Percentiles rank a stretch among this genome's conserved stretches.
phyloP scores from a whole-genome alignment of 768 basidiomycete species.

The Termitomyces eurrhizus region DNA sequence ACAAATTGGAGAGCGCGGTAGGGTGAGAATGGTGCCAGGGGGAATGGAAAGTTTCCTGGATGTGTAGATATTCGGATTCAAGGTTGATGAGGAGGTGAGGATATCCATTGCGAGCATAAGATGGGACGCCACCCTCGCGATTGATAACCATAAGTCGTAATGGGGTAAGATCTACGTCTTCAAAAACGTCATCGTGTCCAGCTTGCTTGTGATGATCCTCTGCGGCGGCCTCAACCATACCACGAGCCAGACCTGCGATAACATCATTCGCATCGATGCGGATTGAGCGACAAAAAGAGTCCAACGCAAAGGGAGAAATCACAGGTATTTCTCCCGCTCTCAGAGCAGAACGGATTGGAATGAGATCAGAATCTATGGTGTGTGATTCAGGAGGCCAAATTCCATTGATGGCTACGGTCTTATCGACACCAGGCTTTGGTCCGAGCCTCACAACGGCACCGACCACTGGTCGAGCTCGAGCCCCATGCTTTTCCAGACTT shows the following conservation, averaged over 20 bases:
- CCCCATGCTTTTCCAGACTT: slow-evolving; percentile 81
- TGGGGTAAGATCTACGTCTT: slow-evolving; percentile 81
- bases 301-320: slow-evolving; percentile 87
- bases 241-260: slow-evolving; percentile 79
- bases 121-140: slow-evolving; percentile 93
- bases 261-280: slow-evolving; percentile 87
- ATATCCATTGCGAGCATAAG: slow-evolving; percentile 90
- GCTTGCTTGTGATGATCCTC: slow-evolving; percentile 23
- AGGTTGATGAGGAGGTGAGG: slow-evolving; percentile 97
- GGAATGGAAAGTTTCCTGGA: slow-evolving; percentile 77
- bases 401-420: slow-evolving; percentile 24
- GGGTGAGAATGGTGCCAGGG: slow-evolving; percentile 78
- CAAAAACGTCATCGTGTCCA: slow-evolving; percentile 37
- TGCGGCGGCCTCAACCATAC: slow-evolving; percentile 65
- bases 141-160: slow-evolving; percentile 97
- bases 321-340: slow-evolving; percentile 95
- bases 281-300: slow-evolving; percentile 83
- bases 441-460: slow-evolving; percentile 84
- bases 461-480: slow-evolving; percentile 82
- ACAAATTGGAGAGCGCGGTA: slow-evolving; percentile 81
- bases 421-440: slow-evolving; percentile 56
- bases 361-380: slow-evolving; percentile 74
- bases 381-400: slow-evolving; percentile 67
- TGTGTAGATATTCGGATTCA: slow-evolving; percentile 79
- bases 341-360: slow-evolving; percentile 83